Base-by-base conservation (phyloP, 192 early-diverging fungal species). In the Coemansia sp. region DNA sequence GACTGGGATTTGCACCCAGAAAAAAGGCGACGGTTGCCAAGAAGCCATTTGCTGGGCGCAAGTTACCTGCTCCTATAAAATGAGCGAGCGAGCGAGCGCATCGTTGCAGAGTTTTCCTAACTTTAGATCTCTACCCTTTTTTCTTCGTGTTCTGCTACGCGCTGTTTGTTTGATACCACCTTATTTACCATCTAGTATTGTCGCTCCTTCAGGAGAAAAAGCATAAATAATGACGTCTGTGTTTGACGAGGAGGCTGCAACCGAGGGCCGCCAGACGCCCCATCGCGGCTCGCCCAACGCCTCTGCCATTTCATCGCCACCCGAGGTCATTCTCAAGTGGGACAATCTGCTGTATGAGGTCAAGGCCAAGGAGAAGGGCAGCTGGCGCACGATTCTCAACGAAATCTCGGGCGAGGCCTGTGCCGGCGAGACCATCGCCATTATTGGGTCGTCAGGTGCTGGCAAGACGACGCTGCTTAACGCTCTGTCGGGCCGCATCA, bases 361-460 rank as follows among this genome's bases (percentile, higher is more conserved):
- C 30, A 60, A 66, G 48, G 15, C 75, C 53, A 64, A 61, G 47
- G 47, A 60, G 48, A 56, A 67, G 25, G 23, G 45, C 4, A 30
- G 44, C 5, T 57, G 55, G 41, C 66, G 67, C 36, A 49, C 61
- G n/a, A 69, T 96, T 39, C 74, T 96, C 14, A 58, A 83, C 31
- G 69, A 74, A 5, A 83, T 94, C 22, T 83, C 80, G 1, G 94
- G 92, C n/a, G 75, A 81, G 27, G 83, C 88, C 19, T 67, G 79
- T 22, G 79, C 89, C 3, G 90, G 88, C 25, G 82, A 88, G 25
- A 67, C 92, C 47, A 79, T 90, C 53, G 92, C 90, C 2, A 85
- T 98, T 15, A 95, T 96, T 84, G 95, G 94, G 0, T 90, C 91
- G 2, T 88, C 85, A 23, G 94, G 94, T 11, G 90, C 93, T 7